Evolutionary conservation across 768 basidiomycete genomes (phyloP).

Genomic region (Glaciozyma martinii): DNA sequence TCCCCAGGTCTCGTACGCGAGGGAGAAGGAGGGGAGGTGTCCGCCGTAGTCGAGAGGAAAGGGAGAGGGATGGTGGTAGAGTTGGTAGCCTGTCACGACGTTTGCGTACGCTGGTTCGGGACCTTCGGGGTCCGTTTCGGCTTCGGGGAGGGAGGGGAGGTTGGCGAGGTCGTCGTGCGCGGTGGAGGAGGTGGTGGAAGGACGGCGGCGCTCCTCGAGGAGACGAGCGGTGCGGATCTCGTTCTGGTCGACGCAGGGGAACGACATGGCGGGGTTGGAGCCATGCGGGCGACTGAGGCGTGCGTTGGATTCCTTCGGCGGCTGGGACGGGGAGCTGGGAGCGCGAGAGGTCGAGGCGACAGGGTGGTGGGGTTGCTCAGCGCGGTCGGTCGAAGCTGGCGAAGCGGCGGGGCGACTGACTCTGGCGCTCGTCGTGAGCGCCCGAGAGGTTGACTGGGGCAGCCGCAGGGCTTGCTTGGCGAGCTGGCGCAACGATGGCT

Average conservation of each 20-base stretch:
- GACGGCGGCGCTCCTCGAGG: background rate
- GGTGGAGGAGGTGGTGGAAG: slow-evolving; percentile 2
- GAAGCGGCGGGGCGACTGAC: no score
- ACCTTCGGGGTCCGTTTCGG: slow-evolving; percentile 16
- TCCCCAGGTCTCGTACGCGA: slow-evolving; percentile 99
- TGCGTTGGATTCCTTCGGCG: no score
- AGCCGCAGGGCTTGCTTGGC: no score
- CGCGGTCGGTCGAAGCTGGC: background rate
- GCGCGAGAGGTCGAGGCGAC: background rate
- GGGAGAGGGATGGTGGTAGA: slow-evolving; percentile 55
- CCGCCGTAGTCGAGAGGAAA: slow-evolving; percentile 60
- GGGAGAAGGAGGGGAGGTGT: slow-evolving; percentile 59
- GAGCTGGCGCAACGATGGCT: no score
- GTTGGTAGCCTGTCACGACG: slow-evolving; percentile 46
- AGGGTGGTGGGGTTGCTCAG: background rate
- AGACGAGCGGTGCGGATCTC: slow-evolving; percentile 28
- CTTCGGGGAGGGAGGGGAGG: background rate
- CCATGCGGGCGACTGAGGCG: slow-evolving; percentile 5
- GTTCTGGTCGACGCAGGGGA: slow-evolving; percentile 35
- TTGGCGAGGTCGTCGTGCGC: slow-evolving; percentile 12
- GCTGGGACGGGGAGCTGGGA: background rate
- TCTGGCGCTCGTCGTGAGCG: no score
- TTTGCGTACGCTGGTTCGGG: slow-evolving; percentile 33
- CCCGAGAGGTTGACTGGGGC: no score
- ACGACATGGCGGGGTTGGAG: slow-evolving; percentile 34